Evolutionary conservation across 2,329 filamentous ascomycete species (phyloP).

Genomic region (Curvularia lunata): DNA sequence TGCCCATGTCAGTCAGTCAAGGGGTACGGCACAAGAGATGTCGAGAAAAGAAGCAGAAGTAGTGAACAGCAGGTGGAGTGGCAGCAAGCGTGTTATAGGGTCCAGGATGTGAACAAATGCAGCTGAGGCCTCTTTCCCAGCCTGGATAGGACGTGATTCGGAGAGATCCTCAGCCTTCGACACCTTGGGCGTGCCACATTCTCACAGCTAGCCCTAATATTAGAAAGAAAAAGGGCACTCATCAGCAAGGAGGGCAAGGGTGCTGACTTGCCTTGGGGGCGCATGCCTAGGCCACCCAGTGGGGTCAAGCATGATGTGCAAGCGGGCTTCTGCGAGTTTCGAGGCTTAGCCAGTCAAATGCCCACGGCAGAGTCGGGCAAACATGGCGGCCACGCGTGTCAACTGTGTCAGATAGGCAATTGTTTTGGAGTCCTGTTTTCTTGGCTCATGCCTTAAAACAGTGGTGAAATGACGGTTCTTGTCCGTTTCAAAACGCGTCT

Average conservation of each 20-base stretch:
- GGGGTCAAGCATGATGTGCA: neutral
- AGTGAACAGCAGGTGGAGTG: conserved; percentile 1
- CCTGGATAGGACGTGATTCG: conserved; percentile 19
- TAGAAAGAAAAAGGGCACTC: conserved; percentile 17
- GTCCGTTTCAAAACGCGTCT: conserved; percentile 14
- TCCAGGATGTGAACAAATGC: conserved; percentile 3
- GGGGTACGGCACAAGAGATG: neutral
- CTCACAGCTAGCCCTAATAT: conserved; percentile 8
- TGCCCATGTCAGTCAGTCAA: conserved; percentile 15
- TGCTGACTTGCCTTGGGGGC: conserved; percentile 3
- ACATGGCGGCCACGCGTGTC: conserved; percentile 6
- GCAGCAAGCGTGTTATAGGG: conserved; percentile 13
- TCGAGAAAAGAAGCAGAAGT: neutral
- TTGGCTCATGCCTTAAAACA: conserved; percentile 8
- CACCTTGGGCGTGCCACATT: conserved; percentile 14
- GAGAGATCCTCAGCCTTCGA: conserved; percentile 17
- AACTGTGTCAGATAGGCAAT: conserved; percentile 1
- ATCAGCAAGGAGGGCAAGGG: conserved; percentile 12
- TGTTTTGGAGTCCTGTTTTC: neutral
- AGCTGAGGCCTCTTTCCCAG: conserved; percentile 21
- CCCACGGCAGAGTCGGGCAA: neutral
- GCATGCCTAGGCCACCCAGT: neutral
- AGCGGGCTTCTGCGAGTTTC: conserved; percentile 4
- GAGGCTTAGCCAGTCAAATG: conserved; percentile 1
- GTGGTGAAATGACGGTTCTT: conserved; percentile 12